Conservation (phyloP, 495 filamentous ascomycete species). For the Trypethelium eluteriae region DNA sequence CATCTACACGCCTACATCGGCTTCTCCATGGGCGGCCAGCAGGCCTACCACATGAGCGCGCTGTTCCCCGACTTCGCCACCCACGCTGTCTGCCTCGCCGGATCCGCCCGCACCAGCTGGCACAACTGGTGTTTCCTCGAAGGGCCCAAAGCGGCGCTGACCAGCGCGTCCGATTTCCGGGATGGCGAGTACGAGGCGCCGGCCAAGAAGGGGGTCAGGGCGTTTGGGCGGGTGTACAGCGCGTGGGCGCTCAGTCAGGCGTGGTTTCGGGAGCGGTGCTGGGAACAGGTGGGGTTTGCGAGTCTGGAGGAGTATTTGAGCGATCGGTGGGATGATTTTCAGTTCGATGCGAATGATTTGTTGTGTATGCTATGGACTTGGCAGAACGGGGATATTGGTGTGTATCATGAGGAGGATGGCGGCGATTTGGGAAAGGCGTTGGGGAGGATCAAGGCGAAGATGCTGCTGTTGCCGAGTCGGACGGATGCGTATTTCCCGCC, state of each 20-base stretch:
- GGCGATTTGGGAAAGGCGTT: slow-evolving; percentile 38
- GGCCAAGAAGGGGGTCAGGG: slow-evolving; percentile 33
- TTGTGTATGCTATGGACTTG: slow-evolving; percentile 39
- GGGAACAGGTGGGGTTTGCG: slow-evolving; percentile 34
- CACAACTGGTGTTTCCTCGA: slow-evolving; percentile 46
- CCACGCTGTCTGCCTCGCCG: slow-evolving; percentile 36
- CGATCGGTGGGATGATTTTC: slow-evolving; percentile 27
- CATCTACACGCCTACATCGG: slow-evolving; percentile 34
- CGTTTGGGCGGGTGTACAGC: slow-evolving; percentile 40
- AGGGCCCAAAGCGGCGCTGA: slow-evolving; percentile 40
- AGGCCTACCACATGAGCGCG: slow-evolving; percentile 42
- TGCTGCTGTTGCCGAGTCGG: slow-evolving; percentile 41
- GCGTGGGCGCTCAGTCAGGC: slow-evolving; percentile 39
- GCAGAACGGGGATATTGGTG: slow-evolving; percentile 40
- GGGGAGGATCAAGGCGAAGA: slow-evolving; percentile 34
- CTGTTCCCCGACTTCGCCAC: slow-evolving; percentile 39
- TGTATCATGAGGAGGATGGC: slow-evolving; percentile 27
- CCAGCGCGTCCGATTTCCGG: slow-evolving; percentile 38
- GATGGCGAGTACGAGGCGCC: slow-evolving; percentile 33
- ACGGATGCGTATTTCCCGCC: slow-evolving; percentile 44
- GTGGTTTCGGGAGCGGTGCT: slow-evolving; percentile 40
- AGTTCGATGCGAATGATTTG: slow-evolving; percentile 42
- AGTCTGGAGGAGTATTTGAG: slow-evolving; percentile 37
- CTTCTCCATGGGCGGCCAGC: slow-evolving; percentile 46
- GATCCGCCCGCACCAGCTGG: slow-evolving; percentile 37